A percentile compares a stretch with the other conserved stretches of the same genome.
Evolutionary conservation across 2,329 filamentous ascomycete species (phyloP).

Genomic region (Endoconidiophora laricicola): DNA sequence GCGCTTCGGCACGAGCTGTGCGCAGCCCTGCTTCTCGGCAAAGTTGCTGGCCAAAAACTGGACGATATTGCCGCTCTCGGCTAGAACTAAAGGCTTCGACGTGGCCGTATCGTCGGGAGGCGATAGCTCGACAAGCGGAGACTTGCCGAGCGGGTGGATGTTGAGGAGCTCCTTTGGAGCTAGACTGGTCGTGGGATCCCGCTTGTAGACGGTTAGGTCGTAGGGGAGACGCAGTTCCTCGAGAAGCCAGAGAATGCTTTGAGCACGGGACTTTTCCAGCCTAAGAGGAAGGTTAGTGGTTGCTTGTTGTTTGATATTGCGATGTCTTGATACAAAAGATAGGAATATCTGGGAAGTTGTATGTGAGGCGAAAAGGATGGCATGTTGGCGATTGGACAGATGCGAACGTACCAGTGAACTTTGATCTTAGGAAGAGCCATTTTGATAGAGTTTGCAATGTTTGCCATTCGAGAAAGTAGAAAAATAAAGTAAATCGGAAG

Average conservation of each 20-base stretch:
- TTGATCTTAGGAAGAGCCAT: constrained; percentile 30
- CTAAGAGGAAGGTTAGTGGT: constrained; percentile 25
- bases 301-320: neutral
- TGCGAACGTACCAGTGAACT: constrained; percentile 19
- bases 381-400: neutral
- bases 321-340: neutral
- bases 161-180: constrained; percentile 62
- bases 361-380: neutral
- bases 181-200: constrained; percentile 40
- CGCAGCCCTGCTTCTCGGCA: constrained; percentile 16
- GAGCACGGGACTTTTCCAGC: constrained; percentile 69
- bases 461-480: neutral
- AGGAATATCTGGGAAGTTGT: neutral
- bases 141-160: constrained; percentile 75
- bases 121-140: constrained; percentile 55
- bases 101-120: constrained; percentile 16
- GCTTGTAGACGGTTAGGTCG: constrained; percentile 64
- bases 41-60: constrained; percentile 66
- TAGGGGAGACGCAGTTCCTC: constrained; percentile 70
- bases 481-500: too few relatives aligned
- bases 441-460: neutral
- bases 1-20: constrained; percentile 31
- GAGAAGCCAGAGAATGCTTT: constrained; percentile 72
- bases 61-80: constrained; percentile 66
- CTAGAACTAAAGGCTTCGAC: constrained; percentile 42